A percentile compares a stretch with the other conserved stretches of the same genome.
These are phyloP conservation scores for Angomonas deanei DNA, from an alignment of 208 protist species.

Conservation along the genomic window DNA sequence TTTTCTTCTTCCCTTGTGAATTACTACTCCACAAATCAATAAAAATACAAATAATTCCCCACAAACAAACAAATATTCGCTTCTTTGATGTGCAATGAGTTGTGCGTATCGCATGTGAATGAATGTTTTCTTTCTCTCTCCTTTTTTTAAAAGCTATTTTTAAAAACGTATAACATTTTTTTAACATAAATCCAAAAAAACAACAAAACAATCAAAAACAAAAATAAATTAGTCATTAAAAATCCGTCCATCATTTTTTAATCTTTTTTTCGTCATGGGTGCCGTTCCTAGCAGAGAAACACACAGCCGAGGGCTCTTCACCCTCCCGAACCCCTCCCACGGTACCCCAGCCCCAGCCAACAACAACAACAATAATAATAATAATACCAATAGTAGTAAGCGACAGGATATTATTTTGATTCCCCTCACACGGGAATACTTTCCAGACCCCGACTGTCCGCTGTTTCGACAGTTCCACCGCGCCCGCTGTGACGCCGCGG, in stretches of 20 bases:
- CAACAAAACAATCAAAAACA: conserved; percentile 1
- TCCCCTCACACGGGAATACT: conserved; percentile 74
- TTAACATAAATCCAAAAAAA: too few relatives aligned
- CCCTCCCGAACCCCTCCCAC: conserved; percentile 22
- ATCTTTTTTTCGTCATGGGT: conserved; percentile 36
- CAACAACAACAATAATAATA: conserved; percentile 1
- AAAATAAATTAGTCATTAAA: background rate
- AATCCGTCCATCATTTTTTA: background rate
- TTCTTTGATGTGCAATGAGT: too few relatives aligned
- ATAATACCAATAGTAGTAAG: conserved; percentile 16
- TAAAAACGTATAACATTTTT: too few relatives aligned
- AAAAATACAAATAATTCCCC: conserved; percentile 1
- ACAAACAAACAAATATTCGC: too few relatives aligned
- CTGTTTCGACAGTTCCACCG: conserved; percentile 82
- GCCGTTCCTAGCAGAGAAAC: conserved; percentile 71
- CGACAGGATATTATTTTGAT: conserved; percentile 39
- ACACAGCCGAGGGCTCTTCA: conserved; percentile 46
- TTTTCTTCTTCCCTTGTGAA: background rate
- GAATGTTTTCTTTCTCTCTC: too few relatives aligned
- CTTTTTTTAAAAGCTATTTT: too few relatives aligned
- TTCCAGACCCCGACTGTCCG: conserved; percentile 65
- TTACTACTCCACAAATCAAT: background rate
- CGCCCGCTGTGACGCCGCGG: conserved; percentile 69
- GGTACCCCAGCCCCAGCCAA: background rate
- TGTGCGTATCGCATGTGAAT: too few relatives aligned